Percentiles rank a stretch among this genome's conserved stretches.
Evolutionary conservation across 768 basidiomycete species (phyloP).

Genomic region (Clitopilus hobsonii): DNA sequence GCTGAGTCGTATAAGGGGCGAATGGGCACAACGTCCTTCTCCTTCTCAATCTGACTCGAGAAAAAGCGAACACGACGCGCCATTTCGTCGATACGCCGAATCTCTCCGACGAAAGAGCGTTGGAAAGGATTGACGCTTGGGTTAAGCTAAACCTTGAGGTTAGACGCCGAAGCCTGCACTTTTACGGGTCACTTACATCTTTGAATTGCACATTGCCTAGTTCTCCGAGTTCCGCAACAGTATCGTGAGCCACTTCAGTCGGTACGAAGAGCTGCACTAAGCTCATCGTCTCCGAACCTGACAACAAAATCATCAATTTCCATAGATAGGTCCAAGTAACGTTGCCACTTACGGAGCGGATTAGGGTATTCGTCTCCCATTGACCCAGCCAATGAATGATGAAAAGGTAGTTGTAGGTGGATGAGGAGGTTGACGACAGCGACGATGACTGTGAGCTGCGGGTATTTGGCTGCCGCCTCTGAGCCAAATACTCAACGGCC

Average conservation of each 20-base stretch:
- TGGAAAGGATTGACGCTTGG: constrained; percentile 96
- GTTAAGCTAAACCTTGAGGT: constrained; percentile 60
- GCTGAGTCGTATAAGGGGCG: constrained; percentile 85
- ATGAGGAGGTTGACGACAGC: background rate
- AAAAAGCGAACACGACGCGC: constrained; percentile 93
- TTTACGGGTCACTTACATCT: constrained; percentile 56
- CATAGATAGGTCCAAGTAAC: background rate
- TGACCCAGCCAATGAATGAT: constrained; percentile 13
- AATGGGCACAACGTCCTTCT: constrained; percentile 77
- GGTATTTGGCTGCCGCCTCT: background rate
- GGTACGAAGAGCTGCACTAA: constrained; percentile 96
- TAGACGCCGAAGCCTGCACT: constrained; percentile 1
- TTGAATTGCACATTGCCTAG: constrained; percentile 96
- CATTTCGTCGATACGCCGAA: constrained; percentile 94
- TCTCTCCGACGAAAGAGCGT: constrained; percentile 95
- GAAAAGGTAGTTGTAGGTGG: background rate
- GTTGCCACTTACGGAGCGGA: constrained; percentile 65
- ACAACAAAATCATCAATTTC: constrained; percentile 2
- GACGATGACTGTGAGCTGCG: background rate
- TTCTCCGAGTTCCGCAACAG: constrained; percentile 92
- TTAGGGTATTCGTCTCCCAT: constrained; percentile 85
- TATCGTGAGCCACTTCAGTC: constrained; percentile 95
- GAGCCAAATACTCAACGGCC: background rate
- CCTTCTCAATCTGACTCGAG: constrained; percentile 76
- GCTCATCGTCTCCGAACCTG: constrained; percentile 98